Evolutionary conservation across 140 eudicot species (phyloP), one percentile per base, ranked within the genome.

Genomic region (Anethum foeniculum): DNA sequence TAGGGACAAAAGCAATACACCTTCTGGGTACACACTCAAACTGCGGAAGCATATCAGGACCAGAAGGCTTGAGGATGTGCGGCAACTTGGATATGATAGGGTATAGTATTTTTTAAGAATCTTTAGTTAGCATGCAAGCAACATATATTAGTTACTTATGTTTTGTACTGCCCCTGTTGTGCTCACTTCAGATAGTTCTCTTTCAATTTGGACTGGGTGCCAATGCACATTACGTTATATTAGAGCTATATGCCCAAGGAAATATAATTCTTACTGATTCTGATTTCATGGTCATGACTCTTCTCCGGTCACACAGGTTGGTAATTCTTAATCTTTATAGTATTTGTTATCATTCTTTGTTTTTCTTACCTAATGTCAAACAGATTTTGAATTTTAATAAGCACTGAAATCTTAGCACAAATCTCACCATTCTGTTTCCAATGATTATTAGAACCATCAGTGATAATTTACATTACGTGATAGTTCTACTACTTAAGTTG

Each of bases 81-180:
- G 99, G 38, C 99, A 95, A 87, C 97, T 95, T 83, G 99, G 99
- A 73, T 92, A 95, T 86, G 99, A 95, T 86, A 91, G 99, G 95
- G 98, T 92, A 90, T 80, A 23, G 43, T 80, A 72, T 18, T 76
- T 23, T 30, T 4, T 41, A 18, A 43, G 60, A 44, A 43, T 19
- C 39, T 56, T 23, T 5, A 21, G 1, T 75, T 64, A 23, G 18
- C 36, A 18, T 46, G 51, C 56, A 19, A 32, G 58, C 68, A 30
- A 11, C 39, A 56, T 14, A 52, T n/a, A 30, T 49, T 46, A 38
- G 32, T 34, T 60, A 75, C 75, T 82, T 44, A 64, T 79, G 47
- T 15, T 46, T 39, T 81, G 34, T 13, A 6, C 6, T 48, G 77
- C 41, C 19, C 2, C 48, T 36, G 1, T 78, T 75, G 34, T 54